phyloP scores from a whole-genome alignment of 257 asterid species.

The Scutellaria barbata region DNA sequence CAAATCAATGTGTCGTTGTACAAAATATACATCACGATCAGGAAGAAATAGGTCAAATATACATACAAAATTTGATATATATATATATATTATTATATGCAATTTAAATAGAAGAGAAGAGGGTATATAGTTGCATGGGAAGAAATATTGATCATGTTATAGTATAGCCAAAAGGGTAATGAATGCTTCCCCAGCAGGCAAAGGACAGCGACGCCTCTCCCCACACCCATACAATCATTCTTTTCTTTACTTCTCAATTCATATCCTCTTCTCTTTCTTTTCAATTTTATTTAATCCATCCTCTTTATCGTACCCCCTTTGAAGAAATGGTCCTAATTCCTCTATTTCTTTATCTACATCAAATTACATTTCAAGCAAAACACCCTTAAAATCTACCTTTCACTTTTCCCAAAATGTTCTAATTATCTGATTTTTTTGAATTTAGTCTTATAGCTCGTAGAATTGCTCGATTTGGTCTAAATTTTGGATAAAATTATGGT shows the following conservation, averaged over 20 bases:
- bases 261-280: constrained; percentile 16
- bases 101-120: not conserved
- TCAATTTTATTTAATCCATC: constrained; percentile 3
- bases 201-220: constrained; percentile 51
- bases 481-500: too few species aligned
- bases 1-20: not conserved
- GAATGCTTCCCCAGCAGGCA: constrained; percentile 42
- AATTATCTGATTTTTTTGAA: too few species aligned
- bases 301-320: constrained; percentile 32
- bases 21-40: not conserved
- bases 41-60: too few species aligned
- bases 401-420: too few species aligned
- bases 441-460: too few species aligned
- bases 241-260: constrained; percentile 18
- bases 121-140: constrained; percentile 37
- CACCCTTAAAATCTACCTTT: not conserved
- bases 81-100: too few species aligned
- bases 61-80: too few species aligned
- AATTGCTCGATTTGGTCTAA: too few species aligned
- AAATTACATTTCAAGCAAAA: not conserved
- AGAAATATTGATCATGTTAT: not conserved
- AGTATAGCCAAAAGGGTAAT: constrained; percentile 36
- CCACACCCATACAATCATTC: constrained; percentile 42
- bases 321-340: constrained; percentile 20
- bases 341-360: not conserved